Conservation (phyloP, 768 basidiomycete species). For the Tulasnella calospora region DNA sequence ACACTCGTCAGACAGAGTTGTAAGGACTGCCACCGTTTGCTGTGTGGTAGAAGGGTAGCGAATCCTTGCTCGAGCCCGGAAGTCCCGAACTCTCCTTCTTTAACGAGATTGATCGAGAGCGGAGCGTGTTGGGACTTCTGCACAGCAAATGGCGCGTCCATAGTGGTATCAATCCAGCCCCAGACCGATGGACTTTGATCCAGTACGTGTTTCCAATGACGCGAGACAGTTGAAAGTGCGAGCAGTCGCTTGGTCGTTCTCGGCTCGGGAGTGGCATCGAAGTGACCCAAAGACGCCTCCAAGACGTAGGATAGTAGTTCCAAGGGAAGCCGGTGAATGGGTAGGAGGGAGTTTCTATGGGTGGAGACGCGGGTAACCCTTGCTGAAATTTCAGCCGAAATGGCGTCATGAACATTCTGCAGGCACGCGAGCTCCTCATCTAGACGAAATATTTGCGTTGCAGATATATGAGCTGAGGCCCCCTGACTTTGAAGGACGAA, state of each 20-base stretch:
- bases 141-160: not conserved
- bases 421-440: not conserved
- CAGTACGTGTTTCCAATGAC: not conserved
- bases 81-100: not conserved
- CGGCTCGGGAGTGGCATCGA: not conserved
- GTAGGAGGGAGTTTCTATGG: not conserved
- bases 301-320: not conserved
- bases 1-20: not conserved
- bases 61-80: not conserved
- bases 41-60: not conserved
- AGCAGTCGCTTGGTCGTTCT: not conserved
- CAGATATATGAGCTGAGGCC: not conserved
- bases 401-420: not conserved
- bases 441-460: not conserved
- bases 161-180: not conserved
- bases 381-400: not conserved
- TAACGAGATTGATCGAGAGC: not conserved
- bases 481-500: not conserved
- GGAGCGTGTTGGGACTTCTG: not conserved
- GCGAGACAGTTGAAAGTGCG: not conserved
- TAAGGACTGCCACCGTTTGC: not conserved
- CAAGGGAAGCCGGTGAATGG: not conserved
- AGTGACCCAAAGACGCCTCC: not conserved
- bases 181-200: not conserved
- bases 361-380: not conserved